phyloP scores from a whole-genome alignment of 2,329 filamentous ascomycete genomes.

The Podosphaera xanthii region DNA sequence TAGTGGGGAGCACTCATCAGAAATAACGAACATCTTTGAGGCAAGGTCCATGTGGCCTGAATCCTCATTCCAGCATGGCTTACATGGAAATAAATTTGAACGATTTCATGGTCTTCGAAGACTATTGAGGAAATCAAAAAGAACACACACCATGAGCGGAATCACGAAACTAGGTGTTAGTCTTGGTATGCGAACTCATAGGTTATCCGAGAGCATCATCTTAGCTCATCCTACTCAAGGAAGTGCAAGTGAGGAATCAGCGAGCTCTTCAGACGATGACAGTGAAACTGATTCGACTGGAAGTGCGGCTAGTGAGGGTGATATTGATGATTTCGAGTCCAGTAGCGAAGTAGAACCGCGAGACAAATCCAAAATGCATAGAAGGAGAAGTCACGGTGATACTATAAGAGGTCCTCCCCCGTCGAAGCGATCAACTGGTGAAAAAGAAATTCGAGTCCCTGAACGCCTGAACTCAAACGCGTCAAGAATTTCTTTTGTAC shows the following conservation, averaged over 20 bases:
- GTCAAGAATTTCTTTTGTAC: too few relatives aligned
- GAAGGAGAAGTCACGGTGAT: conserved; percentile 22
- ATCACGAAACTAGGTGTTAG: conserved; percentile 34
- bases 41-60: conserved; percentile 26
- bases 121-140: conserved; percentile 34
- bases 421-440: conserved; percentile 15
- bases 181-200: conserved; percentile 55
- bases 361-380: conserved; percentile 5
- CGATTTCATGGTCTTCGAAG: conserved; percentile 35
- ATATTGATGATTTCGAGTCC: conserved; percentile 18
- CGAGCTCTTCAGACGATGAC: conserved; percentile 16
- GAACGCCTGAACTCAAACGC: neutral
- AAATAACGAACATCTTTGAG: conserved; percentile 21
- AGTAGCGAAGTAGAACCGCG: conserved; percentile 8
- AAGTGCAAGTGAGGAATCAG: conserved; percentile 23
- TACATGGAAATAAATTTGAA: conserved; percentile 19
- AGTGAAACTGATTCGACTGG: conserved; percentile 17
- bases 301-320: conserved; percentile 21
- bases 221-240: conserved; percentile 20
- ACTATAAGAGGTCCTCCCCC: conserved; percentile 15
- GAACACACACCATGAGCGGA: conserved; percentile 13
- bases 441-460: conserved; percentile 12
- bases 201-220: conserved; percentile 24
- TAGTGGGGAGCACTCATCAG: conserved; percentile 21
- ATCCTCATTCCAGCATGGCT: conserved; percentile 26